These are phyloP conservation scores for Suillus bovinus DNA, from an alignment of 768 basidiomycete genomes.

Conservation along the genomic window DNA sequence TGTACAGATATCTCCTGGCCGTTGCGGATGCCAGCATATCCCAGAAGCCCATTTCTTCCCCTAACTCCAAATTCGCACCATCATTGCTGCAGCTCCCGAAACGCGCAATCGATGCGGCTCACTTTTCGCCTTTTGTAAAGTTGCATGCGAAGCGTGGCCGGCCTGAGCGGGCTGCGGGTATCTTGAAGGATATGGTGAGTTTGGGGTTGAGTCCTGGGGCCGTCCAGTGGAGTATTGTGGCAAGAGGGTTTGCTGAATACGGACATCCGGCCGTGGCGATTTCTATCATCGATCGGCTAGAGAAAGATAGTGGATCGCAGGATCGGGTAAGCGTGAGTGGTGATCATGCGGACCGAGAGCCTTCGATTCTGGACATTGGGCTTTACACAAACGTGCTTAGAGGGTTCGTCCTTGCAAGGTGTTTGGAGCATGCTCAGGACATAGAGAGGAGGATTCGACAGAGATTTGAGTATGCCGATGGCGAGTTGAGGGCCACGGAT, in stretches of 20 bases:
- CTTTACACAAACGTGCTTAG: slow-evolving; percentile 40
- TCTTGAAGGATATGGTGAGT: slow-evolving; percentile 55
- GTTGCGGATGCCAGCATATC: slow-evolving; percentile 12
- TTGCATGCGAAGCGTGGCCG: slow-evolving; percentile 35
- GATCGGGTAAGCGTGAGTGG: background rate
- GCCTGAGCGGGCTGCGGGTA: slow-evolving; percentile 33
- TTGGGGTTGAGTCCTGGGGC: slow-evolving; percentile 46
- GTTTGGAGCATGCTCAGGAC: slow-evolving; percentile 31
- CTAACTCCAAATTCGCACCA: background rate
- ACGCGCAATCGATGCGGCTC: slow-evolving; percentile 34
- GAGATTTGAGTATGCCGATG: slow-evolving; percentile 23
- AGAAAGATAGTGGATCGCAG: slow-evolving; percentile 19
- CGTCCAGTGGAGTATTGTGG: slow-evolving; percentile 52
- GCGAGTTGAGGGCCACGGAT: slow-evolving; percentile 26
- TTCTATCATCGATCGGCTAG: slow-evolving; percentile 44
- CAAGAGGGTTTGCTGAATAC: slow-evolving; percentile 43
- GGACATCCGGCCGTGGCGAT: slow-evolving; percentile 40
- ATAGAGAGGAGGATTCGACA: slow-evolving; percentile 30
- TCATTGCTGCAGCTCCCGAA: slow-evolving; percentile 24
- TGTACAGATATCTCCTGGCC: slow-evolving; percentile 48
- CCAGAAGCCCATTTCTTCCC: background rate
- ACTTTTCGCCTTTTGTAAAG: slow-evolving; percentile 58
- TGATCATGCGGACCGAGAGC: background rate
- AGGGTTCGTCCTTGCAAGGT: slow-evolving; percentile 35
- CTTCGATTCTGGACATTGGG: slow-evolving; percentile 21